Evolutionary conservation across 2,329 filamentous ascomycete species (phyloP).

Genomic region (Stachybotrys chartarum): DNA sequence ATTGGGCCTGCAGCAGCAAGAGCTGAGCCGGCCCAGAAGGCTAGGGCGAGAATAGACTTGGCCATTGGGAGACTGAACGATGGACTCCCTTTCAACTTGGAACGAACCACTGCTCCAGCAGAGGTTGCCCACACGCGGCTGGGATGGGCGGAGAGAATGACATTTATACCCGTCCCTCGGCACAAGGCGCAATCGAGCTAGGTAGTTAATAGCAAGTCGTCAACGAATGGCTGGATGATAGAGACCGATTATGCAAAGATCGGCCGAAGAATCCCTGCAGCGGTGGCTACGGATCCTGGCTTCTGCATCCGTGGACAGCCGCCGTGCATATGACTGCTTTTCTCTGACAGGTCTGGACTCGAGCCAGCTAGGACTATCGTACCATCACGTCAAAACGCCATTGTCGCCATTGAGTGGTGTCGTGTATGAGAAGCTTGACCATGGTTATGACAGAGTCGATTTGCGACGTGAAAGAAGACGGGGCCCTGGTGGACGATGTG

Average conservation of each 20-base stretch:
- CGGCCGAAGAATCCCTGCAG: not conserved
- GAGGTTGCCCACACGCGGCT: not conserved
- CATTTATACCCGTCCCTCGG: not conserved
- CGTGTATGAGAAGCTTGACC: not conserved
- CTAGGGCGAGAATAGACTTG: not conserved
- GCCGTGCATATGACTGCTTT: not conserved
- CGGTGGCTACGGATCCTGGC: not conserved
- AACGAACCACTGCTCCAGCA: not conserved
- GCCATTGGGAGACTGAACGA: not conserved
- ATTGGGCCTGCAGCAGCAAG: constrained; percentile 4
- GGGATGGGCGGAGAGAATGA: not conserved
- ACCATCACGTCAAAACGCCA: too few species aligned
- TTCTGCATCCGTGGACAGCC: not conserved
- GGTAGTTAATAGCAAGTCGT: not conserved
- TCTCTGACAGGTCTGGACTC: not conserved
- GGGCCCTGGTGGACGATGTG: not conserved
- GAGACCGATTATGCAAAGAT: not conserved
- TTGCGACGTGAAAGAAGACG: not conserved
- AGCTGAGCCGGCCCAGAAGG: not conserved
- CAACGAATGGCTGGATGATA: not conserved
- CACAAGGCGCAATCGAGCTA: not conserved
- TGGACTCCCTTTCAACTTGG: not conserved
- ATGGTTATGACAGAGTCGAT: not conserved
- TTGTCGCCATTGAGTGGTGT: not conserved
- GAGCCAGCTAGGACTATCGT: not conserved